These are phyloP conservation scores for Saturnispora quitensis DNA, from an alignment of 805 yeast species.

Conservation along the genomic window DNA sequence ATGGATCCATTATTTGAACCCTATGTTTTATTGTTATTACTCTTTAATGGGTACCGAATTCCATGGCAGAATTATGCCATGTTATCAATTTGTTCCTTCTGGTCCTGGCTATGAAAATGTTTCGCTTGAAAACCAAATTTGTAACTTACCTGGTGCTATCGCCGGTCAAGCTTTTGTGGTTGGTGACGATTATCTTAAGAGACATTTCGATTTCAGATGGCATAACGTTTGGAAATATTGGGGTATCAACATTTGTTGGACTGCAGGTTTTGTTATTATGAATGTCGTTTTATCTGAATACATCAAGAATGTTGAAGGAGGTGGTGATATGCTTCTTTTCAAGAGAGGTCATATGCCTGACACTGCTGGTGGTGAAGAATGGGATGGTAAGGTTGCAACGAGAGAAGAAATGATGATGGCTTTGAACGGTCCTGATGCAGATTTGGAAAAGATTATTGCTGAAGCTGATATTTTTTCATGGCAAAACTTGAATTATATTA, in stretches of 20 bases:
- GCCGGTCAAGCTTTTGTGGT: conserved; percentile 21
- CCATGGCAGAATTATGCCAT: conserved; percentile 41
- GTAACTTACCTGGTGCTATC: conserved; percentile 42
- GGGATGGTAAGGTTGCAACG: conserved; percentile 34
- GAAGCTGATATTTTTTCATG: conserved; percentile 54
- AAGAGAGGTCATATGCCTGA: conserved; percentile 34
- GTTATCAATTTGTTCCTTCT: conserved; percentile 41
- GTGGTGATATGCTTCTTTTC: conserved; percentile 32
- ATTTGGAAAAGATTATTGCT: conserved; percentile 29
- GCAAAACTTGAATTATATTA: conserved; percentile 51
- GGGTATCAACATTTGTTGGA: conserved; percentile 41
- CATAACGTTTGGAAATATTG: conserved; percentile 40
- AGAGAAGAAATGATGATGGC: conserved; percentile 24
- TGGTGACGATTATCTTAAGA: conserved; percentile 30
- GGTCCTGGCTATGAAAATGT: conserved; percentile 46
- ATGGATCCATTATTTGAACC: conserved; percentile 43
- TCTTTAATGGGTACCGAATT: conserved; percentile 50
- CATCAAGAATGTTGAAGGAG: conserved; percentile 23
- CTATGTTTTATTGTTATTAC: conserved; percentile 40
- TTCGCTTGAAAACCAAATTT: conserved; percentile 34
- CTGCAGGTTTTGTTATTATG: conserved; percentile 30
- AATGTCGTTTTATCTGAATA: conserved; percentile 27
- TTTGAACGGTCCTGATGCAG: conserved; percentile 25
- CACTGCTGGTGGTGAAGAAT: conserved; percentile 25
- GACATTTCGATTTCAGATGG: conserved; percentile 29